Evolutionary conservation across 306 rosid genomes (phyloP).

Genomic region (Ammopiptanthus mongolicus): DNA sequence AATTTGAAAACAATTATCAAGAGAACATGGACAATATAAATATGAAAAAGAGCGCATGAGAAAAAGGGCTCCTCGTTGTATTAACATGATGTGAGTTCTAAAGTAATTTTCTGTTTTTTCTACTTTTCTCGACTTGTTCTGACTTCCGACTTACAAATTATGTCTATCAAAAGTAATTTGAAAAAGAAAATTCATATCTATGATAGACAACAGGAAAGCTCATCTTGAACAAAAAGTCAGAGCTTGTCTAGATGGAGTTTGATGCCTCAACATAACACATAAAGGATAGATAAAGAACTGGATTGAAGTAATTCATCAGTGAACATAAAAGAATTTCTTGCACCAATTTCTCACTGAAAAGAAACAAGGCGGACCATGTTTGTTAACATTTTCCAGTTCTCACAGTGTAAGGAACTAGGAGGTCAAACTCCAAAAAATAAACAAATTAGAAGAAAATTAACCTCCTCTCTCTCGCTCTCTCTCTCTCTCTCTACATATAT

Average conservation of each 20-base stretch:
- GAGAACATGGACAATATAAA: neutral
- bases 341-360: neutral
- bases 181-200: neutral
- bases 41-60: neutral
- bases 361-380: neutral
- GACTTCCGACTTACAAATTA: neutral
- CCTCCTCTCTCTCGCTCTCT: too few relatives aligned
- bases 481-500: too few relatives aligned
- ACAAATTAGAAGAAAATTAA: neutral
- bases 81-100: neutral
- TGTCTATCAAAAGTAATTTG: neutral
- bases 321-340: neutral
- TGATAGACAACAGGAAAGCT: neutral
- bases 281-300: neutral
- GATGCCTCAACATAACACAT: neutral
- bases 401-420: neutral
- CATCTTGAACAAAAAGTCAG: neutral
- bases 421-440: neutral
- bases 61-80: neutral
- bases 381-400: slow-evolving; percentile 1
- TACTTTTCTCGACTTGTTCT: slow-evolving; percentile 2
- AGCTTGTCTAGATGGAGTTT: neutral
- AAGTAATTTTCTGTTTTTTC: neutral
- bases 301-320: neutral
- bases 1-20: slow-evolving; percentile 16